Evolutionary conservation across 805 yeast genomes (phyloP), one percentile per base, ranked within the genome.

Genomic region (Monosporozyma siamensis): DNA sequence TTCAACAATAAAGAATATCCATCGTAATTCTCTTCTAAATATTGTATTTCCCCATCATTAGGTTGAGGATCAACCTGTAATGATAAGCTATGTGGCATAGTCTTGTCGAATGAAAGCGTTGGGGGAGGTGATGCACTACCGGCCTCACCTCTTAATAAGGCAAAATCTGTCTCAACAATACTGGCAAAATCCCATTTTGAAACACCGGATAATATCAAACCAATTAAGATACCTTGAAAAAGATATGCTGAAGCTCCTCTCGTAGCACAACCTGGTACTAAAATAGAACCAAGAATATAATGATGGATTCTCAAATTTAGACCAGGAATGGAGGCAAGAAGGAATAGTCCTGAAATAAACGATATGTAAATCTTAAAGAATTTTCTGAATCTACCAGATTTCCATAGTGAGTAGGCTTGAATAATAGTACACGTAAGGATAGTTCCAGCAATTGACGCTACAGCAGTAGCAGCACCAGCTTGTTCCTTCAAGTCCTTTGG

Each of bases 111-210:
- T 11, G 49, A 26, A 12, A 78, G 65, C 3, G 41, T 42, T 0
- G 87, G 87, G 5, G 86, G 83, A 12, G 63, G 49, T 11, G 57
- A 46, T 6, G 64, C 53, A 3, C 56, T 78, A 36, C 76, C 72
- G 0, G 94, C 89, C 51, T 84, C 95, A 15, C 82, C 82, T 50
- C 97, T 68, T 43, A 77, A 59, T 35, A 89, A 59, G 3, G 84
- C 71, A 4, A 70, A 64, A 21, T 73, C 73, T 0, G 95, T 85
- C 55, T 90, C 96, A 1, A 84, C 78, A 44, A 90, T 77, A 11
- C 95, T 79, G 2, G 94, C 97, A 54, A 83, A 79, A 43, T 92
- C 97, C 98, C 98, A 90, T 43, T 94, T 68, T 0, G 94, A 77
- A 1, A 86, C 78, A 0, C 98, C 98, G 18, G 89, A 82, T 5